phyloP scores from a whole-genome alignment of 805 yeast species.

The Sugiyamaella chiloensis region DNA sequence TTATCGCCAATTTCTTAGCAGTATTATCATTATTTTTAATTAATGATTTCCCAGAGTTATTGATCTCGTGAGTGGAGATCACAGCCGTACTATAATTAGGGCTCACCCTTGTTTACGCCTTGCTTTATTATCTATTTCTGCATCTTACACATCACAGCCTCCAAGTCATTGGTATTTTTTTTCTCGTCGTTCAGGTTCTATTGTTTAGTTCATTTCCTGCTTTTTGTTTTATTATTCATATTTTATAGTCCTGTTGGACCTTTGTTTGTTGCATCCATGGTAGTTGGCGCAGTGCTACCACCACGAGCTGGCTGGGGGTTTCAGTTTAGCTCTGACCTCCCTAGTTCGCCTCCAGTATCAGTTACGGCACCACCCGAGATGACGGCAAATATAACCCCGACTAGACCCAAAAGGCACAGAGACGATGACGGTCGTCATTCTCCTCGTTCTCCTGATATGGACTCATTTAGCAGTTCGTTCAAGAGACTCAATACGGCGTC shows the following conservation, averaged over 20 bases:
- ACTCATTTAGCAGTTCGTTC: constrained; percentile 8
- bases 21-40: too few species aligned
- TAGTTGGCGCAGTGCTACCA: constrained; percentile 26
- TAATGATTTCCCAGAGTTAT: too few species aligned
- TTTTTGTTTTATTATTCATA: neutral
- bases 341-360: neutral
- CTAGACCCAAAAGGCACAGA: neutral
- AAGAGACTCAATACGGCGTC: constrained; percentile 5
- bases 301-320: constrained; percentile 29
- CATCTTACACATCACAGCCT: too few species aligned
- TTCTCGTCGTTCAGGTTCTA: too few species aligned
- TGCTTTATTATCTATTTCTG: too few species aligned
- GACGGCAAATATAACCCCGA: neutral
- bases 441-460: constrained; percentile 6
- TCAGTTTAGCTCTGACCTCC: constrained; percentile 13
- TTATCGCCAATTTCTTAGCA: too few species aligned
- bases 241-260: neutral
- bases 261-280: constrained; percentile 19
- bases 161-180: too few species aligned
- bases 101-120: too few species aligned
- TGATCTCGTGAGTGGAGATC: too few species aligned
- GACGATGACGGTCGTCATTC: constrained; percentile 17
- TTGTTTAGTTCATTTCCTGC: neutral
- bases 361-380: neutral
- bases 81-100: too few species aligned